These are phyloP conservation scores for Tricholoma matsutake DNA, from an alignment of 768 basidiomycete species.

Conservation along the genomic window DNA sequence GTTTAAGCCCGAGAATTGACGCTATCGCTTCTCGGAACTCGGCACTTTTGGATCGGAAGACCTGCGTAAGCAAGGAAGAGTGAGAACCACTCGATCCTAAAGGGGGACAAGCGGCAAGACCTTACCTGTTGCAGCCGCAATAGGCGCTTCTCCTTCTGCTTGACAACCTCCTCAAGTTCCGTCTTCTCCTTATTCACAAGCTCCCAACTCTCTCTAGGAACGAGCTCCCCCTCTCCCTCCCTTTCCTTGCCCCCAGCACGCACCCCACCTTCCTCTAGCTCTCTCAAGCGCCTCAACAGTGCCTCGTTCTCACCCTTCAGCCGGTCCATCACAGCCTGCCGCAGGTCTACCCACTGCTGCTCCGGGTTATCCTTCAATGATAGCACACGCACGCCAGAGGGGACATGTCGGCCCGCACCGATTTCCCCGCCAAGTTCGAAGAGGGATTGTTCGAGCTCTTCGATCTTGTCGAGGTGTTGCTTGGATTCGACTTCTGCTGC, in stretches of 20 bases:
- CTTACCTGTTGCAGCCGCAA: constrained; percentile 75
- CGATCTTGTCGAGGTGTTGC: constrained; percentile 50
- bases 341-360: constrained; percentile 73
- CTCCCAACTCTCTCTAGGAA: constrained; percentile 82
- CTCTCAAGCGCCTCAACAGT: constrained; percentile 61
- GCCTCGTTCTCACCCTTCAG: constrained; percentile 84
- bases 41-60: constrained; percentile 79
- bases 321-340: constrained; percentile 71
- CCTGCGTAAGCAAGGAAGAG: constrained; percentile 36
- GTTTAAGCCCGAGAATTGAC: constrained; percentile 85
- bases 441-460: constrained; percentile 71
- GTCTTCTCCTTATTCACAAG: constrained; percentile 64
- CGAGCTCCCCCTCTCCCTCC: constrained; percentile 36
- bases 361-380: constrained; percentile 77
- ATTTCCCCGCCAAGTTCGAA: constrained; percentile 78
- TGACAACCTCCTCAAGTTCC: constrained; percentile 60
- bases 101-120: not conserved
- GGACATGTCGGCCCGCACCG: constrained; percentile 69
- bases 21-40: constrained; percentile 92
- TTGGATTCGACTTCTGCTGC: constrained; percentile 33
- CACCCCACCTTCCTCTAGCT: constrained; percentile 48
- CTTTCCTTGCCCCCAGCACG: constrained; percentile 5
- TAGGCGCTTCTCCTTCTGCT: constrained; percentile 80
- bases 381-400: constrained; percentile 68
- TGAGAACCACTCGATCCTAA: not conserved